Evolutionary conservation across 306 rosid genomes (phyloP).

Genomic region (Glycyrrhiza uralensis): DNA sequence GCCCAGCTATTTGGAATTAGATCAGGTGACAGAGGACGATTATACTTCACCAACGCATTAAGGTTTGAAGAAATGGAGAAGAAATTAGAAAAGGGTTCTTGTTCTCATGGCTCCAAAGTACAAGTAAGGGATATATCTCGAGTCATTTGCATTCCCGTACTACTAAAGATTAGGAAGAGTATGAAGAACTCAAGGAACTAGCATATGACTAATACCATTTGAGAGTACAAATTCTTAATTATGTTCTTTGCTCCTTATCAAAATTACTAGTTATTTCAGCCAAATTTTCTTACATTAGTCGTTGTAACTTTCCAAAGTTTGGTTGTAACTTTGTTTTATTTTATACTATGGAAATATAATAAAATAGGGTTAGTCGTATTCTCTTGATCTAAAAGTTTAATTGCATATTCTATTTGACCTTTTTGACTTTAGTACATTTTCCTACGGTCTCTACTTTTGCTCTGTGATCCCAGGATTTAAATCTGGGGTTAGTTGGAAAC

Average conservation of each 20-base stretch:
- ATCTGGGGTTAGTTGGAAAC: too few species aligned
- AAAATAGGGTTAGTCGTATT: too few species aligned
- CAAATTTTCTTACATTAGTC: background rate
- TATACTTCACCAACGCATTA: slow-evolving; percentile 39
- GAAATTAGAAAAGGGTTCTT: slow-evolving; percentile 18
- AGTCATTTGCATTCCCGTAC: slow-evolving; percentile 51
- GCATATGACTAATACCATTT: background rate
- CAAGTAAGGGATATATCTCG: slow-evolving; percentile 32
- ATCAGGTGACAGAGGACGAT: slow-evolving; percentile 43
- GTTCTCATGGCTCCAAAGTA: slow-evolving; percentile 27
- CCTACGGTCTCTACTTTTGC: too few species aligned
- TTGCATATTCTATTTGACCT: too few species aligned
- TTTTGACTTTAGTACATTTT: too few species aligned
- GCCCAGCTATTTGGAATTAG: slow-evolving; percentile 66
- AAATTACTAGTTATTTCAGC: background rate
- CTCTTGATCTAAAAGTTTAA: too few species aligned
- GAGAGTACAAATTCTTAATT: too few species aligned
- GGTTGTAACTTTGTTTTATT: background rate
- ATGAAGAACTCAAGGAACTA: slow-evolving; percentile 49
- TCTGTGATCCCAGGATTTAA: too few species aligned
- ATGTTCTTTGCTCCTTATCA: slow-evolving; percentile 4
- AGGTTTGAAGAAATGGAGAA: slow-evolving; percentile 37
- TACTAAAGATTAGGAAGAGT: slow-evolving; percentile 37
- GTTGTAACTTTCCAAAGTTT: background rate
- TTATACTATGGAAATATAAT: background rate